Percentiles rank a stretch among this genome's conserved stretches.
These are phyloP conservation scores for Coleophoma crateriformis DNA, from an alignment of 2,329 filamentous ascomycete species.

Conservation along the genomic window DNA sequence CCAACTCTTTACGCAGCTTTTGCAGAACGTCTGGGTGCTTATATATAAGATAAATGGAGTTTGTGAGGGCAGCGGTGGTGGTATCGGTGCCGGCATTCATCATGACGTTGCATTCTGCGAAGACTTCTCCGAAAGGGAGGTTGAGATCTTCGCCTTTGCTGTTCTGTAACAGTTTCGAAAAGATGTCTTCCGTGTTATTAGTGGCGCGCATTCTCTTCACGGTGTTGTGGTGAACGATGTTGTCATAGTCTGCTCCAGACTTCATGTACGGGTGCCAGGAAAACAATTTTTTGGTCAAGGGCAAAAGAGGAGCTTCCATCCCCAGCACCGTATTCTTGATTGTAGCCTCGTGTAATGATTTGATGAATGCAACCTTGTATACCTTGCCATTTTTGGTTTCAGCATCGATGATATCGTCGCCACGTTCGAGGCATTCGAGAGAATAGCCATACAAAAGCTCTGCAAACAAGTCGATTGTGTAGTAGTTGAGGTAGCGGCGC, in stretches of 20 bases:
- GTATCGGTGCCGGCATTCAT: slow-evolving; percentile 38
- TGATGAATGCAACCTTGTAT: slow-evolving; percentile 11
- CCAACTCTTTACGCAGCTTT: slow-evolving; percentile 38
- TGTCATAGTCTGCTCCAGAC: slow-evolving; percentile 10
- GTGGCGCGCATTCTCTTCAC: slow-evolving; percentile 8
- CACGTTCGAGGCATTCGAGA: slow-evolving; percentile 43
- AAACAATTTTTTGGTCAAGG: slow-evolving; percentile 10
- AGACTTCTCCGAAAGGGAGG: slow-evolving; percentile 49
- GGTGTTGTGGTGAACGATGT: slow-evolving; percentile 18
- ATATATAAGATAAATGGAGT: slow-evolving; percentile 45
- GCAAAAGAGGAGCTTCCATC: slow-evolving; percentile 11
- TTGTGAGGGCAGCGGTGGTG: slow-evolving; percentile 44
- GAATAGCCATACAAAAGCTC: slow-evolving; percentile 44
- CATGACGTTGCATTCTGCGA: slow-evolving; percentile 49
- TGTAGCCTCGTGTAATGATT: slow-evolving; percentile 12
- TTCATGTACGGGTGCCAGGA: slow-evolving; percentile 11
- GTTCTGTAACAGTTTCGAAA: slow-evolving; percentile 46
- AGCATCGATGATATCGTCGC: slow-evolving; percentile 36
- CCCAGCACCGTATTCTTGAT: slow-evolving; percentile 15
- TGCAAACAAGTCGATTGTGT: slow-evolving; percentile 47
- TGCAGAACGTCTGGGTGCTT: slow-evolving; percentile 35
- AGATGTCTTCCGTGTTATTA: slow-evolving; percentile 35
- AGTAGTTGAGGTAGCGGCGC: slow-evolving; percentile 45
- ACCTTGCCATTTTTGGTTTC: slow-evolving; percentile 21
- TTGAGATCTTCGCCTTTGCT: slow-evolving; percentile 31